A percentile compares a stretch with the other conserved stretches of the same genome.
Evolutionary conservation across 2,329 filamentous ascomycete genomes (phyloP).

Genomic region (Verticillium longisporum): DNA sequence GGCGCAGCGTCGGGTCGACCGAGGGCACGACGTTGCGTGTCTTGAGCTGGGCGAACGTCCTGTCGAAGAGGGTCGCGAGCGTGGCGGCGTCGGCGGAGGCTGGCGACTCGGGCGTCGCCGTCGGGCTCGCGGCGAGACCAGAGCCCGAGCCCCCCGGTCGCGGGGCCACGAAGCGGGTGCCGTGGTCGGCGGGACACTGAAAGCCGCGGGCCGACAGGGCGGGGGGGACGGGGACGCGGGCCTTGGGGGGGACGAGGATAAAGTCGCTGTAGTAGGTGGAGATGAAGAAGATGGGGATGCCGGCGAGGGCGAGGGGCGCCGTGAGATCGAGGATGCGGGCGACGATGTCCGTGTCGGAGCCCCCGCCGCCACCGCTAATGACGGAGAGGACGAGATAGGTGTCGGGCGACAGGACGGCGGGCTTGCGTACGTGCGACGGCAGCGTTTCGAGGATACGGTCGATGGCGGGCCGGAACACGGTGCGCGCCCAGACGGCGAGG

Average conservation of each 20-base stretch:
- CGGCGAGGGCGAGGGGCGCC: conserved; percentile 81
- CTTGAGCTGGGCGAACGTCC: conserved; percentile 79
- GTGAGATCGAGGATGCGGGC: conserved; percentile 88
- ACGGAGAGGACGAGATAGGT: conserved; percentile 86
- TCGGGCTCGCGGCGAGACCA: too few relatives aligned
- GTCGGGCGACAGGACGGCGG: conserved; percentile 71
- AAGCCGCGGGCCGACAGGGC: conserved; percentile 77
- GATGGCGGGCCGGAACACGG: conserved; percentile 66
- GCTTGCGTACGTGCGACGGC: conserved; percentile 40
- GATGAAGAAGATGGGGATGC: conserved; percentile 97
- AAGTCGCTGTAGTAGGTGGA: conserved; percentile 98
- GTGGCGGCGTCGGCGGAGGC: conserved; percentile 32
- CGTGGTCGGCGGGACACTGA: conserved; percentile 60
- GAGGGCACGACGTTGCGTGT: conserved; percentile 68
- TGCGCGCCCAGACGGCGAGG: conserved; percentile 64
- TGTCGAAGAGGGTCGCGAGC: conserved; percentile 70
- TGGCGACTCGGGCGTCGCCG: conserved; percentile 28
- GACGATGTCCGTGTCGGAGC: conserved; percentile 74
- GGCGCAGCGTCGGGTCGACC: conserved; percentile 59
- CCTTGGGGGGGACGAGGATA: conserved; percentile 77
- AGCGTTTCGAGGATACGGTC: conserved; percentile 51
- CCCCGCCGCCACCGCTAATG: conserved; percentile 53
- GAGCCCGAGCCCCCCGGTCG: conserved; percentile 25
- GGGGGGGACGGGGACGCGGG: conserved; percentile 65
- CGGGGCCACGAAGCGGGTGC: conserved; percentile 54